Percentiles rank a stretch among this genome's conserved stretches.
Evolutionary conservation across 1,139 yeast species (phyloP).

Genomic region (Magnusiomyces ingens): DNA sequence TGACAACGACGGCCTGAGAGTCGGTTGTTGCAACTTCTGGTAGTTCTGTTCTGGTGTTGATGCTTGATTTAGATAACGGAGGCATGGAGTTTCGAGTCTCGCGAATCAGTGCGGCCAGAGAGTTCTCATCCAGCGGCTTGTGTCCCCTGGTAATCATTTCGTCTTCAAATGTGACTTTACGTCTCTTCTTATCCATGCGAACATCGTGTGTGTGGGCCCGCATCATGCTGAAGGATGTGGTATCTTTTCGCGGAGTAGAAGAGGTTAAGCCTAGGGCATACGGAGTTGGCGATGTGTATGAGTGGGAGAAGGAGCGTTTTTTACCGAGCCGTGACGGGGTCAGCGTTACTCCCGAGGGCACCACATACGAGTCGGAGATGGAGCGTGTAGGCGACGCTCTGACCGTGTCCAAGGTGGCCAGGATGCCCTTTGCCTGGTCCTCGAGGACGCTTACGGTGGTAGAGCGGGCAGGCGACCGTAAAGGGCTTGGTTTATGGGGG

Average conservation of each 20-base stretch:
- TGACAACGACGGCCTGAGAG: neutral
- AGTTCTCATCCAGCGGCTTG: neutral
- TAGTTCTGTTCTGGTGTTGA: neutral
- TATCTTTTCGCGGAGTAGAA: neutral
- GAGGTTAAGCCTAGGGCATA: neutral
- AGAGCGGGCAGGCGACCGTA: too few relatives aligned
- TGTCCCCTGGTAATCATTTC: neutral
- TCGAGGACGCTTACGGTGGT: too few relatives aligned
- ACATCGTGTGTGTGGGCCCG: neutral
- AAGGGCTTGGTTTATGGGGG: too few relatives aligned
- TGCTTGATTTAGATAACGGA: neutral
- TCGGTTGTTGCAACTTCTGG: neutral
- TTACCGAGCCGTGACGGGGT: neutral
- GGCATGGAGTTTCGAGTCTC: neutral
- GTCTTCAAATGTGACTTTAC: slow-evolving; percentile 2
- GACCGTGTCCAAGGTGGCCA: neutral
- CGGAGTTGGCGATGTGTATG: neutral
- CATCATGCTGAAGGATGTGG: too few relatives aligned
- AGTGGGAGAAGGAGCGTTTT: neutral
- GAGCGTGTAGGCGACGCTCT: neutral
- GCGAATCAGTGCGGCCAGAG: neutral
- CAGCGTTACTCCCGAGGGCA: neutral
- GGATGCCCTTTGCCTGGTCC: too few relatives aligned
- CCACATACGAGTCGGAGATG: neutral
- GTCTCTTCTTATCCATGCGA: neutral